Base-by-base conservation (phyloP, 805 yeast genomes). In the Lachancea sp. region DNA sequence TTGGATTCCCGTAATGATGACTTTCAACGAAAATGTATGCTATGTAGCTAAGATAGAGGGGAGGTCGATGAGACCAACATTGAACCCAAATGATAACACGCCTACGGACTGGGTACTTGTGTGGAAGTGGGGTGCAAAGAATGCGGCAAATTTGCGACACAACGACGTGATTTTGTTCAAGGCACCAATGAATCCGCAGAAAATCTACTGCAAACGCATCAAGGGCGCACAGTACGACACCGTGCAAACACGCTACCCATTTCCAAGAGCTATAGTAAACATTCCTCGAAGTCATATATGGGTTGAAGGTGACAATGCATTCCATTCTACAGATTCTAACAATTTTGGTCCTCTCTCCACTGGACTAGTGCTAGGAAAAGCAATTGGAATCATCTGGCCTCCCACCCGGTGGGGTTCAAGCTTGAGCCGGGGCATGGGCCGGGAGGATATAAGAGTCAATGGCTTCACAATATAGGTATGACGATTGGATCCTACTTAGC, bases 291-390 rank as follows among this genome's bases (percentile, higher is more conserved):
- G 78, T 52, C 97, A 90, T 56, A 51, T 86, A 5, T 90, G 97
- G 97, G 88, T 88, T 0, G 97, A 90, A 59, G 97, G 97, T 5
- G 97, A 90, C 60, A 88, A 86, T 56, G 61, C 75, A 12, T 70
- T 69, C 34, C 90, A 82, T 53, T 81, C 95, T 0, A 67, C 88
- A 2, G 97, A 90, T 63, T 80, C 90, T 38, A 89, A 88, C 59
- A 74, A 72, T 7, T 90, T 84, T 65, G 97, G 97, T 0, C 95
- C 97, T 0, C 73, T 90, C 0, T 80, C 95, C 12, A 72, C 78
- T 28, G 96, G 90, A 0, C 64, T 90, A 43, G 79, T 88, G 17
- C 54, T 84, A 8, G 97, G 96, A 1, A 83, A 77, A 52, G 95
- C 83, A 1, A 67, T 75, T 1, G 61, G 64, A 33, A 69, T 89